Evolutionary conservation across 1,139 yeast species (phyloP), one percentile per base, ranked within the genome.

Genomic region (Scheffersomyces segobiensis): DNA sequence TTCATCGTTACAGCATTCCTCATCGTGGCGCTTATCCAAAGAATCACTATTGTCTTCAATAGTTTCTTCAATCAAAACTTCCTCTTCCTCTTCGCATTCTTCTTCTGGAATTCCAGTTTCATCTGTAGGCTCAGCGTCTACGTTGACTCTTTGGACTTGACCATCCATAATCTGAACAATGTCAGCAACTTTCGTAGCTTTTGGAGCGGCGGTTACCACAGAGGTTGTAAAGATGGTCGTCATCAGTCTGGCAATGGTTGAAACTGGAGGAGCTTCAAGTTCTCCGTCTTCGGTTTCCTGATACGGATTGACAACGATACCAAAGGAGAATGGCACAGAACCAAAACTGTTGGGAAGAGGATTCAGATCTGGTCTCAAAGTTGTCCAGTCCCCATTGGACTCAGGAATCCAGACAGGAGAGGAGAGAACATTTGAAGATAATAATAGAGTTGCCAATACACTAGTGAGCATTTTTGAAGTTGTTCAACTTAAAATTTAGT

Each of bases 361-460:
- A 1, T 52, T 59, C n/a, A 57, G 47, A 5, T 66, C 65, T 1
- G 79, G 80, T 57, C 64, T 70, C 56, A 74, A 71, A 7, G 58
- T 50, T 14, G 77, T 70, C 81, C 81, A 77, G 60, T 77, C 80
- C 12, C 68, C 74, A 1, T 75, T 77, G 19, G 69, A 67, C 53
- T 71, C 75, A 1, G 80, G 80, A 55, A 70, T 67, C 55, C 73
- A 76, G 52, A 68, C 50, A 5, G 67, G 42, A 32, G 42, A 32
- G 8, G 42, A 32, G 42, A 32, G 42, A 12, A 32, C 42, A 59
- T 3, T 22, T 20, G 20, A 57, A 60, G 24, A 56, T 18, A 7
- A 53, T 18, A 39, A 56, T 17, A 32, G 42, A 32, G 42, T 32
- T 32, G 42, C 42, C 42, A 32, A 32, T 32, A 32, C 42, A 32